Evolutionary conservation across 129 eudicot genomes (phyloP), one percentile per base, ranked within the genome.

Genomic region (Solidago caesia): DNA sequence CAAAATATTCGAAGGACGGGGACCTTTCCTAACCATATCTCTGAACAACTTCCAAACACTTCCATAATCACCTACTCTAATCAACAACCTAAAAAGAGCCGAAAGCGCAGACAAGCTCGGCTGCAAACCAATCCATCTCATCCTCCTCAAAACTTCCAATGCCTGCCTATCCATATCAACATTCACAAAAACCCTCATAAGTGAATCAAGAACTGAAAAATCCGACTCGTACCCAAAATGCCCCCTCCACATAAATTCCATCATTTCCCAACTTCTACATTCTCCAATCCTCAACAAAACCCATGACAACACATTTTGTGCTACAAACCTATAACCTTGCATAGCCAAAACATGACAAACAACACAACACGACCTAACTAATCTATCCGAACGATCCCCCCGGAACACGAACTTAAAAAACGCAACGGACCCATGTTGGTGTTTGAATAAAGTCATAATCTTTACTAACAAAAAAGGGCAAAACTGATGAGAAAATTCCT

Each of bases 21-120:
- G 97, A 11, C 99, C 93, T 74, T 45, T 75, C 42, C 62, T 70
- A 42, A 94, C 43, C 96, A 91, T 91, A 84, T 88, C 97, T 67
- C 91, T 84, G 49, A 94, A 81, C 72, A 94, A 81, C 73, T 88
- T 94, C 93, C 96, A 94, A 49, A 91, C 94, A 77, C 91, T 85
- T 57, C 94, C 88, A 78, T 82, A 88, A 78, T 91, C 91, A 41
- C 99, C 99, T 68, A 82, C 47, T 82, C 96, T 84, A 53, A 94
- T 73, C 83, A 94, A 77, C 79, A 88, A 52, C 14, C 76, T 88
- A 70, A 87, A 73, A 14, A 94, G 79, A 68, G 55, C 65, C 8
- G 82, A 74, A 78, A 86, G 59, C 2, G 93, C 91, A 0, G 99
- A 90, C 71, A 76, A 55, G 76, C 91, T 44, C 2, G 92, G 99